Base-by-base conservation (phyloP, 768 basidiomycete species). In the Tulasnella sp. region DNA sequence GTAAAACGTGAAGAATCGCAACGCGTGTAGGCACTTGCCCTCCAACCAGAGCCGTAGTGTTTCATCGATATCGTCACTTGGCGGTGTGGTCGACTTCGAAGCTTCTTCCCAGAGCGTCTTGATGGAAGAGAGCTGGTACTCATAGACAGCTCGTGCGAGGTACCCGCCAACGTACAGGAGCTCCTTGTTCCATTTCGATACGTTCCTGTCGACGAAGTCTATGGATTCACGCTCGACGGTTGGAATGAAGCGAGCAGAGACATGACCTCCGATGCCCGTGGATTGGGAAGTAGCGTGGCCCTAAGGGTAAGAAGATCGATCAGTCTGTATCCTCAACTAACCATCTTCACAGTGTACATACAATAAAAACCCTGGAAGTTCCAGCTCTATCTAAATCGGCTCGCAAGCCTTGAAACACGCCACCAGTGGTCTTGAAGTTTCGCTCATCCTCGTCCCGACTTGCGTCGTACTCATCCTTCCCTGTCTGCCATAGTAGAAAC, bases 171-270 rank as follows among this genome's bases (percentile, higher is more conserved):
- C 76, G 65, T 80, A 84, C 4, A 98, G 74, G 4, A 97, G 76
- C 65, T 97, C 93, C 65, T 79, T 82, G 65, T 98, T 98, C 92
- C 91, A 94, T 4, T 70, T 63, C 22, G 63, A 64, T 21, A 65
- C 89, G 68, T 87, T 84, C 48, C 83, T 81, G 69, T 94, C 91
- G 66, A 91, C 84, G 29, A 93, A 74, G 70, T 90, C 92, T 63
- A 93, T 85, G 0, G 86, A 87, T 72, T 98, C 94, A 62, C 94
- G 80, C 69, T 98, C 94, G 7, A 98, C 93, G 0, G 93, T 97
- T 9, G 92, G 89, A 59, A 98, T 93, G 67, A 96, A 96, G 2
- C 92, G 76, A 8, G 87, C 84, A 0, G 90, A 76, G 65, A 85
- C 75, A 60, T 84, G 80, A 0, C 81, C 81, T 2, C 78, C 80